Conservation (phyloP, 1,284 basidiomycete species). For the Irpex sp. region DNA sequence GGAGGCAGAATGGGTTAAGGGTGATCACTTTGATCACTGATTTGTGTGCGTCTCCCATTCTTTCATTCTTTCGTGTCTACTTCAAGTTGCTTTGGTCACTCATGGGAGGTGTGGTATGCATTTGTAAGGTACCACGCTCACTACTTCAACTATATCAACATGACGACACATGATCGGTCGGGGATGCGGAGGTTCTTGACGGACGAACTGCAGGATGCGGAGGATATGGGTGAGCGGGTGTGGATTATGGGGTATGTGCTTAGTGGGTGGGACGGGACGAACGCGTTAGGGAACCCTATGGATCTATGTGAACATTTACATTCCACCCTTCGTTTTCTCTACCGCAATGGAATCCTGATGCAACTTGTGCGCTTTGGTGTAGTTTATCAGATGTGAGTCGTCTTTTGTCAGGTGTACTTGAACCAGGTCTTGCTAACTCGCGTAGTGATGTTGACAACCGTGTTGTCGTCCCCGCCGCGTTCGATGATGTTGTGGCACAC, state of each 20-base stretch:
- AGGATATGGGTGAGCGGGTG: constrained; percentile 63
- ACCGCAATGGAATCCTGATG: too few relatives aligned
- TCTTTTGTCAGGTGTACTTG: too few relatives aligned
- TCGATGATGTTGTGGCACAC: too few relatives aligned
- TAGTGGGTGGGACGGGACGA: constrained; percentile 71
- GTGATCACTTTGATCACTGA: constrained; percentile 78
- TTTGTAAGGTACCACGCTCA: constrained; percentile 41
- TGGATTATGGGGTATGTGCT: constrained; percentile 81
- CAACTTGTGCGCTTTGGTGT: too few relatives aligned
- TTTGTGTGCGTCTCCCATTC: constrained; percentile 43
- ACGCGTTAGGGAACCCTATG: constrained; percentile 56
- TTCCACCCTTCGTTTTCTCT: too few relatives aligned
- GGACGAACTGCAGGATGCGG: constrained; percentile 74
- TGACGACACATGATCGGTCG: constrained; percentile 62
- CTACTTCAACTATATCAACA: constrained; percentile 71
- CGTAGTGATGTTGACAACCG: too few relatives aligned
- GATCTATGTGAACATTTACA: constrained; percentile 54
- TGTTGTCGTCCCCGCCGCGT: too few relatives aligned
- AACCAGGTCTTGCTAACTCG: too few relatives aligned
- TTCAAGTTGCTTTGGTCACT: not conserved
- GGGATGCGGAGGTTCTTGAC: constrained; percentile 78
- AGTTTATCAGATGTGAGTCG: constrained; percentile 74
- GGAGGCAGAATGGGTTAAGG: constrained; percentile 60
- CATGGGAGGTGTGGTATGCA: not conserved
- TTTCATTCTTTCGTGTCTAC: too few relatives aligned